Conservation (phyloP, 352 stramenopile genomes). For the Pythium aphanidermatum region DNA sequence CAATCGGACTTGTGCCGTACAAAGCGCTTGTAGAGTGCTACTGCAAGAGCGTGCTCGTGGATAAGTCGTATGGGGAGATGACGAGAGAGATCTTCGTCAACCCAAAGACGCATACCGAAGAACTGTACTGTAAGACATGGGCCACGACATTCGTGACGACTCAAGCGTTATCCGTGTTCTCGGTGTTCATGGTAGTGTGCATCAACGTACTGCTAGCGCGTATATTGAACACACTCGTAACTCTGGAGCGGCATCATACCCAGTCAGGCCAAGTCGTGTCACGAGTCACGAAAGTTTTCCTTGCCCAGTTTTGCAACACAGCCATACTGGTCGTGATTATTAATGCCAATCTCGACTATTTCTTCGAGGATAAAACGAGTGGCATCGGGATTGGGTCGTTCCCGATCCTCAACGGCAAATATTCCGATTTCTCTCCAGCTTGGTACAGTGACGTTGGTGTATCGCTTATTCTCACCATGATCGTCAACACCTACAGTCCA, state of each 20-base stretch:
- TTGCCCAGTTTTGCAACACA: constrained; percentile 81
- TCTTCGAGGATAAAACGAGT: constrained; percentile 25
- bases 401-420: constrained; percentile 59
- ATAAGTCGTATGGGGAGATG: constrained; percentile 55
- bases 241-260: constrained; percentile 76
- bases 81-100: constrained; percentile 54
- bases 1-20: constrained; percentile 44
- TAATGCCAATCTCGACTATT: constrained; percentile 76
- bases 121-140: constrained; percentile 64
- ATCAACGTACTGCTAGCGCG: constrained; percentile 63
- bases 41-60: constrained; percentile 51
- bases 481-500: constrained; percentile 71
- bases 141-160: constrained; percentile 63
- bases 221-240: constrained; percentile 62
- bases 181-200: constrained; percentile 63
- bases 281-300: constrained; percentile 68
- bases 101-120: constrained; percentile 22
- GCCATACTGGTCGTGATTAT: constrained; percentile 68
- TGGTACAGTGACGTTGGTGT: constrained; percentile 82
- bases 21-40: constrained; percentile 78
- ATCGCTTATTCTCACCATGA: constrained; percentile 77
- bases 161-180: constrained; percentile 51
- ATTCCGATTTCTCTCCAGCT: constrained; percentile 62
- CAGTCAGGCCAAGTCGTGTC: constrained; percentile 66
- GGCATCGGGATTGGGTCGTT: constrained; percentile 32